A percentile compares a stretch with the other conserved stretches of the same genome.
Evolutionary conservation across 1,284 basidiomycete genomes (phyloP).

Genomic region (Anthracocystis panici-leucophaei): DNA sequence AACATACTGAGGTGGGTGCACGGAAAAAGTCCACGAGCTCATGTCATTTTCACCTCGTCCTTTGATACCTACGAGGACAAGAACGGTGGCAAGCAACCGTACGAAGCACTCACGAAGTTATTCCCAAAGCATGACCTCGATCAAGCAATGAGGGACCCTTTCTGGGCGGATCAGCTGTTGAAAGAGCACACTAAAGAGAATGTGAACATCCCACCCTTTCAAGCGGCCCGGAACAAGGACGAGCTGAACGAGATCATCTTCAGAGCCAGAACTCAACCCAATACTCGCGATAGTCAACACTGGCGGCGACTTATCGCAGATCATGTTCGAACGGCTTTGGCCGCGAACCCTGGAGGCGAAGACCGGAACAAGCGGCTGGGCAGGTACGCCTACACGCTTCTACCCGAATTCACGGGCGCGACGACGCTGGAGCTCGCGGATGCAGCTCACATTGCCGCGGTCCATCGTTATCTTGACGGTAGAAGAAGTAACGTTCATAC

Average conservation of each 20-base stretch:
- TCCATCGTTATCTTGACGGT: constrained; percentile 20
- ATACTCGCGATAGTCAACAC: background rate
- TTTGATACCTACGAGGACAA: constrained; percentile 18
- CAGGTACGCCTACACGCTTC: constrained; percentile 14
- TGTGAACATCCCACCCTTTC: background rate
- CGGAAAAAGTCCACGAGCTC: constrained; percentile 1
- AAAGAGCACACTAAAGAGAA: background rate
- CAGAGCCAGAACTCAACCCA: background rate
- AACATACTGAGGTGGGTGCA: constrained; percentile 11
- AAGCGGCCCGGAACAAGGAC: background rate
- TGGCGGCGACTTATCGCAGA: background rate
- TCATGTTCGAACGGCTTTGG: constrained; percentile 2
- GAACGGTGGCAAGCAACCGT: constrained; percentile 36
- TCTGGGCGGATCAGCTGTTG: constrained; percentile 28
- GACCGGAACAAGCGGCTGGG: background rate
- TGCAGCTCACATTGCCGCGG: constrained; percentile 34
- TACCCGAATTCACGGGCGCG: constrained; percentile 26
- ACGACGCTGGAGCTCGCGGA: constrained; percentile 42
- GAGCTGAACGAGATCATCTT: constrained; percentile 17
- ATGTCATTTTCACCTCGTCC: constrained; percentile 33
- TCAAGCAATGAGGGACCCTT: constrained; percentile 30
- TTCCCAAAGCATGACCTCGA: constrained; percentile 27
- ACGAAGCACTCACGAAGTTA: constrained; percentile 1
- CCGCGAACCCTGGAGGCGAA: background rate
- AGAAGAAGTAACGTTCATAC: background rate